These are phyloP conservation scores for Cerioporus squamosus DNA, from an alignment of 1,284 basidiomycete species.

Conservation along the genomic window DNA sequence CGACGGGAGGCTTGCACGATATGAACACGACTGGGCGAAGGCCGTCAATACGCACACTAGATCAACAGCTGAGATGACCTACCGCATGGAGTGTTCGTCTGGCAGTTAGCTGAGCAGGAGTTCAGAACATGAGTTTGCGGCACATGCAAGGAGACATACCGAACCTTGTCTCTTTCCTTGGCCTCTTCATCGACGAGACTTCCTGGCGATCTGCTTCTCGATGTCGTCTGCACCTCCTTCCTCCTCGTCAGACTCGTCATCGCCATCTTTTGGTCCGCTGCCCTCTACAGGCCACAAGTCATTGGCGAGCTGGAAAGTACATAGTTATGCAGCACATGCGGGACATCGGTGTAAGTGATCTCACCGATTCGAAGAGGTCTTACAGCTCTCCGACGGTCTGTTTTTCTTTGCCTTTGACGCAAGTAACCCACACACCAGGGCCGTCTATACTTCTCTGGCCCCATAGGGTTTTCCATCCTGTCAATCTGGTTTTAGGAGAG, in stretches of 20 bases:
- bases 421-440: constrained; percentile 82
- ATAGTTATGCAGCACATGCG: too few species aligned
- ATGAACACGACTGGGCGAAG: constrained; percentile 71
- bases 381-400: constrained; percentile 76
- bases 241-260: constrained; percentile 37
- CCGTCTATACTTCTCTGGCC: constrained; percentile 67
- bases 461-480: constrained; percentile 71
- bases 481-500: neutral
- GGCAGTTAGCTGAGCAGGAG: constrained; percentile 59
- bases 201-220: constrained; percentile 74
- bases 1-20: constrained; percentile 74
- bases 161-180: constrained; percentile 65
- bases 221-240: constrained; percentile 50
- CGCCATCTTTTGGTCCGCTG: constrained; percentile 14
- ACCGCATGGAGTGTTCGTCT: constrained; percentile 81
- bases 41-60: constrained; percentile 1
- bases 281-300: constrained; percentile 65
- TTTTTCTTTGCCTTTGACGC: constrained; percentile 80
- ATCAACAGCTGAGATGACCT: constrained; percentile 7
- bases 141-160: constrained; percentile 45
- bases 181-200: constrained; percentile 68
- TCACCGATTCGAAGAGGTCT: constrained; percentile 76
- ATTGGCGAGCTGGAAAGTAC: constrained; percentile 55
- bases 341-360: constrained; percentile 25
- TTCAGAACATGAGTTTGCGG: constrained; percentile 8